These are phyloP conservation scores for Kodamaea neixiangensis DNA, from an alignment of 805 yeast genomes.

Conservation along the genomic window DNA sequence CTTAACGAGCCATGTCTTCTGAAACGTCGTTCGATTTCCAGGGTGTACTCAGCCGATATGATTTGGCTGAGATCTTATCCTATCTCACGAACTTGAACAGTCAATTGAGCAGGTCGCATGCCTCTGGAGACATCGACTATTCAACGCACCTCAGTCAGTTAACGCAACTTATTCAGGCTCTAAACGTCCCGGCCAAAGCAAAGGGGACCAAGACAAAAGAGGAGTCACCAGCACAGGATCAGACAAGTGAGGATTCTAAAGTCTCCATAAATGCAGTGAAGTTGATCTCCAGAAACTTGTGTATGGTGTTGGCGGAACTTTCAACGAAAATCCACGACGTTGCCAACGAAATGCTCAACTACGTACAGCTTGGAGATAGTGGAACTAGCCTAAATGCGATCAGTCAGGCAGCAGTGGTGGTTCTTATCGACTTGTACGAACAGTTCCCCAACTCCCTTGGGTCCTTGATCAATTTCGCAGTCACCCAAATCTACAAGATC, in stretches of 20 bases:
- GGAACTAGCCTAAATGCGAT: constrained; percentile 17
- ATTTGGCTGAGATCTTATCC: constrained; percentile 20
- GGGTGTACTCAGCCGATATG: constrained; percentile 14
- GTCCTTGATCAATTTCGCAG: constrained; percentile 36
- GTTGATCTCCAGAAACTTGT: constrained; percentile 25
- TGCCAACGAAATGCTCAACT: constrained; percentile 35
- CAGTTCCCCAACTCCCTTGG: constrained; percentile 37
- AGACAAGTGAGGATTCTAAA: background rate
- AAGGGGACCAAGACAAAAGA: constrained; percentile 11
- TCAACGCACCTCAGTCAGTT: constrained; percentile 23
- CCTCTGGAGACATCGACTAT: constrained; percentile 4
- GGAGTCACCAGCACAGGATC: background rate
- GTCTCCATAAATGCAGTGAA: constrained; percentile 13
- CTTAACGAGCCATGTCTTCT: background rate
- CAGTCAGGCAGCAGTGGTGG: constrained; percentile 27
- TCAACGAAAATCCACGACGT: constrained; percentile 40
- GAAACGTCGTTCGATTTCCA: constrained; percentile 4
- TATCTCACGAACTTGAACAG: constrained; percentile 24
- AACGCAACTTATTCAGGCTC: constrained; percentile 26
- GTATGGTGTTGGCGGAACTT: constrained; percentile 27
- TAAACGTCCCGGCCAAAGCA: constrained; percentile 15
- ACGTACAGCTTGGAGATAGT: constrained; percentile 21
- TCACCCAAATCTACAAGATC: constrained; percentile 39
- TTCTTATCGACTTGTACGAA: constrained; percentile 41
- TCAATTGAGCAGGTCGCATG: constrained; percentile 12